Evolutionary conservation across 2,329 filamentous ascomycete genomes (phyloP), one percentile per base, ranked within the genome.

Genomic region (Beauveria sp.): DNA sequence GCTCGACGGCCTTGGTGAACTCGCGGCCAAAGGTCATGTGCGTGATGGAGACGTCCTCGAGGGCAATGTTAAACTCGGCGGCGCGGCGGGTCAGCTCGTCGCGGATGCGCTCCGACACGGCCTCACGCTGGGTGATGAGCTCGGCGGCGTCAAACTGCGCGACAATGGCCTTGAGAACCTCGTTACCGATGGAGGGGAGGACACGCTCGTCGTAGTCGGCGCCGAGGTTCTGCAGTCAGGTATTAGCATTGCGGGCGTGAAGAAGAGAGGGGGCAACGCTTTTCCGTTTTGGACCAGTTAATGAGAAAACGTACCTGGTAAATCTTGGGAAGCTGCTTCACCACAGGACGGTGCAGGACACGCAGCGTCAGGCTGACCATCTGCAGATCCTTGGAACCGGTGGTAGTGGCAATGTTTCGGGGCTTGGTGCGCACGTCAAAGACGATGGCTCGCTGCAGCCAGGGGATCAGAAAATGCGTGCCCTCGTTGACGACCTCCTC

Each of bases 1-100:
- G 95, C 81, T 99, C 95, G 71, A 99, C 95, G 67, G 95, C 95
- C 77, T 91, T 90, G 64, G 95, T 99, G 83, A 99, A 99, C 79
- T 99, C 95, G 77, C 93, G 93, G 69, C 95, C 95, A 75, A 99
- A 99, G 59, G 95, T 99, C 95, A 99, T 99, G 84, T 99, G 95
- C 65, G 95, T 99, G 77, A 99, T 99, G 73, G 91, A 96, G 64
- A 99, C 95, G 73, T 99, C 95, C 79, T 99, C 95, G 60, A 99
- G 90, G 31, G 92, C 91, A 73, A 99, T 99, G 83, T 99, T 96
- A 87, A 99, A 99, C 77, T 99, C 95, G 71, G 88, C 81, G 53
- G 95, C 95, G 71, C 95, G 93, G 80, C 89, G 92, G 73, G 95
- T 88, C 55, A 99, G 87, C 75, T 99, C 95, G 69, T 84, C 83